Evolutionary conservation across 768 basidiomycete species (phyloP), one percentile per base, ranked within the genome.

Genomic region (Mycena albidolilacea): DNA sequence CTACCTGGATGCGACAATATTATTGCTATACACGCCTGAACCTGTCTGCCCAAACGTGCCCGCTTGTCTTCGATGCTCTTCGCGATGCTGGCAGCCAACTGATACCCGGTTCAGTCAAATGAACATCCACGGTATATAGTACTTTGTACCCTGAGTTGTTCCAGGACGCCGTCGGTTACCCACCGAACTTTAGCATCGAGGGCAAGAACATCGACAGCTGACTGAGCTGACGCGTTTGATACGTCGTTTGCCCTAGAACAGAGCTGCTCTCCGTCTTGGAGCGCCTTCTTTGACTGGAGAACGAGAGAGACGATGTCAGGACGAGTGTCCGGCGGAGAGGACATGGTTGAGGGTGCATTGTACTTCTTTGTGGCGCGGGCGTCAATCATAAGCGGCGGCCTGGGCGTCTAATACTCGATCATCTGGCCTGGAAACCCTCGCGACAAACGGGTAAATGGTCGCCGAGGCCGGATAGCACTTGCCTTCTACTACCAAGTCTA

Each of bases 141-240:
- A 50, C 41, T 9, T 43, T 46, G 50, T 71, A 93, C 95, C 86
- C 91, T 91, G 58, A 96, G 86, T 78, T 95, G 95, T 75, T 95
- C 92, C 17, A 90, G 79, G 30, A 95, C 90, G 17, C 92, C 93
- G 39, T 92, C 89, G 39, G 87, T 89, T 64, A 94, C 86, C 95
- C 94, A 96, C 64, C 88, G 87, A 9, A 95, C 91, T 81, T 92
- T 94, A 39, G 95, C 94, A 78, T 95, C 93, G 21, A 95, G 85
- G 0, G 91, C 92, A 7, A 96, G 86, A 5, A 95, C 89, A 77
- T 95, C 93, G 14, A 94, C 84, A 0, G 90, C 89, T 48, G 86
- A 85, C 73, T 90, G 89, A 0, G 93, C 89, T 3, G 95, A 94
- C 54, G 86, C 83, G 74, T 89, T 89, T n/a, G 93, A 90, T 23